These are phyloP conservation scores for Penicillium ochrochloron DNA, from an alignment of 495 filamentous ascomycete genomes.

Conservation along the genomic window DNA sequence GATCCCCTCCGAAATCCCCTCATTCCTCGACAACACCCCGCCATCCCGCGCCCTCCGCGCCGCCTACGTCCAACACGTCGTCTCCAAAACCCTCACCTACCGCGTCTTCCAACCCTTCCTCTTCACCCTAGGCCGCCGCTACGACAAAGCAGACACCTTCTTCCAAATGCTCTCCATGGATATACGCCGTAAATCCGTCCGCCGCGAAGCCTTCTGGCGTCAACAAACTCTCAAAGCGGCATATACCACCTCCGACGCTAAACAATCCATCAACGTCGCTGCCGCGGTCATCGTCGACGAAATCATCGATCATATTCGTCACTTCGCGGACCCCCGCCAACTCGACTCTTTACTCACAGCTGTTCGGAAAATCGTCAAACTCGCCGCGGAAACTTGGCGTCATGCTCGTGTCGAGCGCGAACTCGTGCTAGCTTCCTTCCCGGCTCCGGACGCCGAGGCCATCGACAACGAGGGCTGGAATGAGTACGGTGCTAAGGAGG, in stretches of 20 bases:
- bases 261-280: conserved; percentile 63
- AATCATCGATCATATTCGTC: conserved; percentile 60
- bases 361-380: conserved; percentile 63
- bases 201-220: conserved; percentile 66
- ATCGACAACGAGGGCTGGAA: conserved; percentile 52
- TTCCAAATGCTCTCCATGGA: conserved; percentile 66
- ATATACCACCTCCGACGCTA: conserved; percentile 65
- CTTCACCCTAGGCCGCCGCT: conserved; percentile 63
- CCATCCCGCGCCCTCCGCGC: conserved; percentile 61
- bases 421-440: conserved; percentile 60
- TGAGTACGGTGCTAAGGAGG: conserved; percentile 42
- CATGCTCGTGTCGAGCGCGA: conserved; percentile 66
- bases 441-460: conserved; percentile 48
- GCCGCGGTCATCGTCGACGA: conserved; percentile 65
- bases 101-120: conserved; percentile 70
- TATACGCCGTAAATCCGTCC: conserved; percentile 63
- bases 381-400: conserved; percentile 67
- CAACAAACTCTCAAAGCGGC: conserved; percentile 68
- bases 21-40: conserved; percentile 57
- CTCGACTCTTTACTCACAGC: conserved; percentile 56
- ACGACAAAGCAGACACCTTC: conserved; percentile 65
- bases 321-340: conserved; percentile 60
- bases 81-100: conserved; percentile 62
- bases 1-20: conserved; percentile 59
- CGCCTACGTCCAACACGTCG: conserved; percentile 62